These are phyloP conservation scores for Oropetium thomaeum DNA, from an alignment of 176 grass and related monocot species.

Conservation along the genomic window DNA sequence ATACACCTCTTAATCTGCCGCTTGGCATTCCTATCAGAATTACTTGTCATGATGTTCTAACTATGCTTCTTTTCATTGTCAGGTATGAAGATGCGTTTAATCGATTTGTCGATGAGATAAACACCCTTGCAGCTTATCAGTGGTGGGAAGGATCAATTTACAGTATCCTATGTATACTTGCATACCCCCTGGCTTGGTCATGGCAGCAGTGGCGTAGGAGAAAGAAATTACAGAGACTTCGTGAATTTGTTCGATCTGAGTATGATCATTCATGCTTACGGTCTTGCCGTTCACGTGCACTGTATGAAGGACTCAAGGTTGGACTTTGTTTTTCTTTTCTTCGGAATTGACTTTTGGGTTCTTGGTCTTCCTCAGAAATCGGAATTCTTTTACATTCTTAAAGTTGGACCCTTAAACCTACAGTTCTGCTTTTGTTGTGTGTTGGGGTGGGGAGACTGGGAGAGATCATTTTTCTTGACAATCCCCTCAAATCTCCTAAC, in stretches of 20 bases:
- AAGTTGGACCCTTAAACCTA: slow-evolving; percentile 16
- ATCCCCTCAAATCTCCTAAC: neutral
- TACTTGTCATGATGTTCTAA: slow-evolving; percentile 20
- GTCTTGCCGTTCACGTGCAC: slow-evolving; percentile 96
- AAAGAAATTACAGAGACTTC: slow-evolving; percentile 91
- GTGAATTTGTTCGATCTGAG: slow-evolving; percentile 98
- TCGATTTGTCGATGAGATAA: slow-evolving; percentile 95
- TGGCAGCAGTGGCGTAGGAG: slow-evolving; percentile 98
- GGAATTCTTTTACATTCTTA: neutral
- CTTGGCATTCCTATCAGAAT: slow-evolving; percentile 10
- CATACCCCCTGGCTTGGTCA: slow-evolving; percentile 92
- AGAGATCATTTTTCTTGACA: neutral
- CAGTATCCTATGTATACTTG: slow-evolving; percentile 76
- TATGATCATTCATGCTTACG: slow-evolving; percentile 97
- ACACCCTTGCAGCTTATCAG: slow-evolving; percentile 90
- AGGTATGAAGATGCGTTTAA: slow-evolving; percentile 97
- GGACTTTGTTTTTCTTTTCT: neutral
- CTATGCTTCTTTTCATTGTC: slow-evolving; percentile 18
- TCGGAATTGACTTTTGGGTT: slow-evolving; percentile 6
- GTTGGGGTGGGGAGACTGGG: neutral
- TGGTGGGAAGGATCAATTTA: slow-evolving; percentile 99
- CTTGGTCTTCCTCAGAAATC: neutral
- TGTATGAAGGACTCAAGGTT: slow-evolving; percentile 99
- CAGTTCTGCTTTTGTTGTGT: neutral
- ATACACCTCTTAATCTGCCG: slow-evolving; percentile 8